phyloP scores from a whole-genome alignment of 2,329 filamentous ascomycete species.

The Chlorencoelia australis region DNA sequence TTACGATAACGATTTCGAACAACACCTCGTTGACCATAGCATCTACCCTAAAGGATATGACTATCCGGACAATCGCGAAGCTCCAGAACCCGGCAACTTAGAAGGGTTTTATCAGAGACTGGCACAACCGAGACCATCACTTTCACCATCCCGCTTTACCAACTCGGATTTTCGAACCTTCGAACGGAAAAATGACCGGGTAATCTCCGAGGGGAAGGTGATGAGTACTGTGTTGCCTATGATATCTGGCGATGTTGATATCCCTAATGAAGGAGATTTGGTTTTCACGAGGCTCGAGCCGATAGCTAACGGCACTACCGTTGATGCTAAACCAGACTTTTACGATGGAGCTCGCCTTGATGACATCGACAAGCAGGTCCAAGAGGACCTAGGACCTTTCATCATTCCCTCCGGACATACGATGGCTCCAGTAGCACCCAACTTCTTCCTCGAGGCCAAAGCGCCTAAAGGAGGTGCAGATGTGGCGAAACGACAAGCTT shows the following conservation, averaged over 20 bases:
- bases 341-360: no score
- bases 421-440: no score
- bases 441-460: conserved; percentile 34
- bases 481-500: conserved; percentile 29
- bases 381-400: conserved; percentile 17
- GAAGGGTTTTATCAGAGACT: conserved; percentile 24
- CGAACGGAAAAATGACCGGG: conserved; percentile 1
- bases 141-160: conserved; percentile 29
- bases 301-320: conserved; percentile 27
- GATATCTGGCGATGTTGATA: conserved; percentile 28
- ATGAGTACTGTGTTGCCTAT: no score
- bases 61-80: conserved; percentile 17
- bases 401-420: conserved; percentile 32
- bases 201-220: neutral
- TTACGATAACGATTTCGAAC: no score
- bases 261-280: conserved; percentile 19
- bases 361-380: conserved; percentile 21
- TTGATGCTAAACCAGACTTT: conserved; percentile 20
- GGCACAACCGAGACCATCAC: conserved; percentile 23
- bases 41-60: conserved; percentile 24
- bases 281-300: conserved; percentile 29
- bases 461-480: conserved; percentile 25
- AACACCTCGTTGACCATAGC: conserved; percentile 28
- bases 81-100: conserved; percentile 25
- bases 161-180: conserved; percentile 26